Evolutionary conservation across 2,329 filamentous ascomycete genomes (phyloP), one percentile per base, ranked within the genome.

Genomic region (Penicillium sp.): DNA sequence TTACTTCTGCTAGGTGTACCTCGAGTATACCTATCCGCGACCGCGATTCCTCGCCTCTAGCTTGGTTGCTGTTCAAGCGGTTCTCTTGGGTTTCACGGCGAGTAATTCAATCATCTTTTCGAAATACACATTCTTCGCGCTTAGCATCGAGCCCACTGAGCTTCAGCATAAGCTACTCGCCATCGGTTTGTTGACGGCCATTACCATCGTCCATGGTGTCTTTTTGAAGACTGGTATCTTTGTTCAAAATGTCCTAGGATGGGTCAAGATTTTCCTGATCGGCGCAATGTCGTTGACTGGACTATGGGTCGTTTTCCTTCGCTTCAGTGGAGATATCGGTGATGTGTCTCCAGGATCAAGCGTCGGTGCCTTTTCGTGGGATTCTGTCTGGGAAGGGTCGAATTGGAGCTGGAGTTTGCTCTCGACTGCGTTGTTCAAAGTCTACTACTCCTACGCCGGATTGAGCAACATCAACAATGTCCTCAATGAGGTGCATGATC

Each of bases 41-140:
- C 87, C 87, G 1, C 79, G 80, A 5, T 85, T 88, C 56, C 76
- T 90, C 3, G 84, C 85, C 0, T 86, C 85, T 2, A 85, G 83
- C 0, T 66, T 89, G 14, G 76, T 89, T 11, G 85, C 85, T 0
- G 79, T 85, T 1, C 82, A 88, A 50, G 84, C 83, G 0, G 79
- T 89, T 0, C 66, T 88, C 0, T 72, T 89, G 0, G 84, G 85
- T 0, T 88, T 89, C 53, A 88, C 86, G 0, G 85, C 85, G 0
- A 87, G 83, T 62, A 89, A 89, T 65, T 88, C 86, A 65, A 83
- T 90, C 48, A 80, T 89, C 0, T 88, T 88, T 59, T 84, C 83
- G 48, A 83, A 86, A 58, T 88, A 89, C 56, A 76, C 81, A 0
- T 72, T 87, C 0, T 88, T 86, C 59, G 84, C 84, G 0, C 71